Evolutionary conservation across 2,329 filamentous ascomycete species (phyloP).

Genomic region (Verticillium klebahnii): DNA sequence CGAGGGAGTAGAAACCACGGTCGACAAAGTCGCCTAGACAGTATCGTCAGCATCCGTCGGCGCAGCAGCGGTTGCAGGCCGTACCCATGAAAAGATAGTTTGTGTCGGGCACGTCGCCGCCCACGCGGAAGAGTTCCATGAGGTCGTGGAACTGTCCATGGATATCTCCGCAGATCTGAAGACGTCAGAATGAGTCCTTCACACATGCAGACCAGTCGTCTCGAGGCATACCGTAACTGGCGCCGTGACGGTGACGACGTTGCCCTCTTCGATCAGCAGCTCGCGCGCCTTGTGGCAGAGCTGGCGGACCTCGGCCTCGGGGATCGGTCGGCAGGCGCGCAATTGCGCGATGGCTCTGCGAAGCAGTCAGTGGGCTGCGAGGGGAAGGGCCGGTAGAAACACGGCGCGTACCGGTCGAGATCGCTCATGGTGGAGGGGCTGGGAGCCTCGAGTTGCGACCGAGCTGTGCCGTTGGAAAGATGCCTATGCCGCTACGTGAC

Average conservation of each 20-base stretch:
- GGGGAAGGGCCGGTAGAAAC: background rate
- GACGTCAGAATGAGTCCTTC: constrained; percentile 1
- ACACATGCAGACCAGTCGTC: background rate
- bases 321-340: constrained; percentile 92
- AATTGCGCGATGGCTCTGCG: constrained; percentile 87
- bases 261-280: constrained; percentile 93
- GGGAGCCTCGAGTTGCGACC: background rate
- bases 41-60: background rate
- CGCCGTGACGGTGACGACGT: constrained; percentile 91
- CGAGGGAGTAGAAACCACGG: constrained; percentile 94
- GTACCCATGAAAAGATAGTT: constrained; percentile 96
- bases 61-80: constrained; percentile 9
- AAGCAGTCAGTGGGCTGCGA: background rate
- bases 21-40: constrained; percentile 86
- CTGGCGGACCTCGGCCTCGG: constrained; percentile 91
- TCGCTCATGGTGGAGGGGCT: constrained; percentile 67
- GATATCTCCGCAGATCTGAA: constrained; percentile 88
- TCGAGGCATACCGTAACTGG: constrained; percentile 71
- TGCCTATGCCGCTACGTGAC: background rate
- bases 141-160: constrained; percentile 95
- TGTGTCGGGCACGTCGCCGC: constrained; percentile 89
- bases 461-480: background rate
- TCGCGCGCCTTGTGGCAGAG: constrained; percentile 96
- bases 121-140: constrained; percentile 94
- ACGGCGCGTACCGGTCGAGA: constrained; percentile 67